These are phyloP conservation scores for Pleomassaria siparia DNA, from an alignment of 2,329 filamentous ascomycete species.

Conservation along the genomic window DNA sequence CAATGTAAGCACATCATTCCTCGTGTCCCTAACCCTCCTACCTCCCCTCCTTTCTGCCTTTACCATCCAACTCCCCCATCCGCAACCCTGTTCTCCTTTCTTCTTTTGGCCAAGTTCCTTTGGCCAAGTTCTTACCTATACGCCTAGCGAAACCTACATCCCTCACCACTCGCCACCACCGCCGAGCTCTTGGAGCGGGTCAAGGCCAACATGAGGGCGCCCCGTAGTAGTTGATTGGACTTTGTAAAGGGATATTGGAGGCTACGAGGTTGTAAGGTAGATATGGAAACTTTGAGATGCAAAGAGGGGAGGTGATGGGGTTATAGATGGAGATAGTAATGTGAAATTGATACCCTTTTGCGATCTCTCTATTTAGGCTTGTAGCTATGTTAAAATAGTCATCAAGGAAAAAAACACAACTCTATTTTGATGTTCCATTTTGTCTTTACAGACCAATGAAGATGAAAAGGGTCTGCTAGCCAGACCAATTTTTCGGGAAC, in stretches of 20 bases:
- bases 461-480: too few relatives aligned
- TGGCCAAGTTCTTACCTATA: slow-evolving; percentile 3
- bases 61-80: background rate
- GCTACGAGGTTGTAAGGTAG: background rate
- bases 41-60: slow-evolving; percentile 2
- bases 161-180: slow-evolving; percentile 59
- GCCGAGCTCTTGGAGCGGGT: slow-evolving; percentile 69
- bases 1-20: slow-evolving; percentile 59
- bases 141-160: slow-evolving; percentile 65
- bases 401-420: too few relatives aligned
- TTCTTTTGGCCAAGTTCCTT: background rate
- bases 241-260: background rate
- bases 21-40: background rate
- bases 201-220: slow-evolving; percentile 56
- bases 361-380: too few relatives aligned
- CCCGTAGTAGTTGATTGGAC: background rate
- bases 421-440: too few relatives aligned
- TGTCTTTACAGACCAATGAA: too few relatives aligned
- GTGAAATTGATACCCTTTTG: background rate
- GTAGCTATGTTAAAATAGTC: too few relatives aligned
- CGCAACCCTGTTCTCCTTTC: background rate
- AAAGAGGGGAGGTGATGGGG: too few relatives aligned
- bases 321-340: background rate
- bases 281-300: background rate
- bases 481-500: too few relatives aligned